Evolutionary conservation across 2,329 filamentous ascomycete genomes (phyloP).

Genomic region (Phymatotrichopsis omnivora): DNA sequence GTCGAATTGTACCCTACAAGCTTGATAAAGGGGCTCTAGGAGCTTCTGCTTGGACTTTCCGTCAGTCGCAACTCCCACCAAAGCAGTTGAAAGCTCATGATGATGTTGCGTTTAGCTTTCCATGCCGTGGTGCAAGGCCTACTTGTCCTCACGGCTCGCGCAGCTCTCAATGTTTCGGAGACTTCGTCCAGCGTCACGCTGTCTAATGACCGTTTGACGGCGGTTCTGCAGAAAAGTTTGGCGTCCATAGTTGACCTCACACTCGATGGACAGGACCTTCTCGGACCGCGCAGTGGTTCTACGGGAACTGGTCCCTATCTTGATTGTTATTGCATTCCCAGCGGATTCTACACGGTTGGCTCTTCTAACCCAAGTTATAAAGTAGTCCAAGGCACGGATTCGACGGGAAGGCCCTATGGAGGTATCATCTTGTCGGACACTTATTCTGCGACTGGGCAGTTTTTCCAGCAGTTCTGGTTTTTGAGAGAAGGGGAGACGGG

Average conservation of each 20-base stretch:
- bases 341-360: conserved; percentile 51
- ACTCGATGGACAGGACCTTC: conserved; percentile 44
- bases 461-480: conserved; percentile 56
- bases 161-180: conserved; percentile 30
- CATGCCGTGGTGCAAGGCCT: too few species aligned
- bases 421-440: conserved; percentile 51
- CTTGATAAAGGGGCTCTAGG: too few species aligned
- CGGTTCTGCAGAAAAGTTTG: conserved; percentile 38
- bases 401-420: conserved; percentile 44
- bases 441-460: conserved; percentile 48
- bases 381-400: conserved; percentile 45
- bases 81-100: too few species aligned
- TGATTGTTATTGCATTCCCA: conserved; percentile 53
- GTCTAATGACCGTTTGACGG: conserved; percentile 39
- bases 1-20: too few species aligned
- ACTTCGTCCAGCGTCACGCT: conserved; percentile 34
- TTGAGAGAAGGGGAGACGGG: conserved; percentile 53
- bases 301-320: conserved; percentile 49
- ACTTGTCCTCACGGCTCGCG: not conserved
- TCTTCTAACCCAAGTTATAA: conserved; percentile 42
- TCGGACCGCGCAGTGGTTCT: conserved; percentile 40
- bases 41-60: too few species aligned
- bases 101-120: too few species aligned
- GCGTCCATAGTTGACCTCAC: conserved; percentile 39
- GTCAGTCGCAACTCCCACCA: too few species aligned